Conservation (phyloP, 441 rosid genomes). For the Pelargonium myrrhifolium region DNA sequence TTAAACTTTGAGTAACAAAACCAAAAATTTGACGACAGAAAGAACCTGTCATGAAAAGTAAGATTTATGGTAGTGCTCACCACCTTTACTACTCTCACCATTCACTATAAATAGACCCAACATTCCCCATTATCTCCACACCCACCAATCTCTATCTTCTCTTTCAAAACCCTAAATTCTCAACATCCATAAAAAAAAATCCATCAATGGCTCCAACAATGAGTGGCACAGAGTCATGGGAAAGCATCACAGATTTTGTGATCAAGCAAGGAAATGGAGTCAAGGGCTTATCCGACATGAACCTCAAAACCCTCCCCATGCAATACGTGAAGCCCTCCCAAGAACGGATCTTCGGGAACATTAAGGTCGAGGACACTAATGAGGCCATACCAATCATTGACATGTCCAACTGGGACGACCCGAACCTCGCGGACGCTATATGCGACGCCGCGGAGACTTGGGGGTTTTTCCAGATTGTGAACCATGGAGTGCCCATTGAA, state of each 20-base stretch:
- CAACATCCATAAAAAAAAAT: too few relatives aligned
- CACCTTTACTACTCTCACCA: too few relatives aligned
- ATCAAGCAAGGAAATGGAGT: conserved; percentile 33
- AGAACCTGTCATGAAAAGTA: too few relatives aligned
- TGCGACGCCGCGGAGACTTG: conserved; percentile 34
- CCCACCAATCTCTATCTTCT: too few relatives aligned
- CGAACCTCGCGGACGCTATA: conserved; percentile 24
- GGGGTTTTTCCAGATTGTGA: conserved; percentile 33
- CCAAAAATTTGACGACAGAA: too few relatives aligned
- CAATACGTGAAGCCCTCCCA: conserved; percentile 28
- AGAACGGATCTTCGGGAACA: conserved; percentile 10
- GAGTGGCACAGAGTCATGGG: background rate
- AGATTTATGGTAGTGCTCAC: too few relatives aligned
- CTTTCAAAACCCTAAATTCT: too few relatives aligned
- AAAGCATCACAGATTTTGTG: conserved; percentile 21
- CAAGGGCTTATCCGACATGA: conserved; percentile 34
- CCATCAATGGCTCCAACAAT: too few relatives aligned
- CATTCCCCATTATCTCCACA: too few relatives aligned
- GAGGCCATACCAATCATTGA: conserved; percentile 27
- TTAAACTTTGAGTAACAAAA: too few relatives aligned
- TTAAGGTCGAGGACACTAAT: background rate
- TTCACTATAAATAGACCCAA: too few relatives aligned
- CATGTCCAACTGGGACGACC: conserved; percentile 26
- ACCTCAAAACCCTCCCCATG: conserved; percentile 27
- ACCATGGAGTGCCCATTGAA: conserved; percentile 19